These are phyloP conservation scores for Cytospora mali DNA, from an alignment of 2,329 filamentous ascomycete species.

Conservation along the genomic window DNA sequence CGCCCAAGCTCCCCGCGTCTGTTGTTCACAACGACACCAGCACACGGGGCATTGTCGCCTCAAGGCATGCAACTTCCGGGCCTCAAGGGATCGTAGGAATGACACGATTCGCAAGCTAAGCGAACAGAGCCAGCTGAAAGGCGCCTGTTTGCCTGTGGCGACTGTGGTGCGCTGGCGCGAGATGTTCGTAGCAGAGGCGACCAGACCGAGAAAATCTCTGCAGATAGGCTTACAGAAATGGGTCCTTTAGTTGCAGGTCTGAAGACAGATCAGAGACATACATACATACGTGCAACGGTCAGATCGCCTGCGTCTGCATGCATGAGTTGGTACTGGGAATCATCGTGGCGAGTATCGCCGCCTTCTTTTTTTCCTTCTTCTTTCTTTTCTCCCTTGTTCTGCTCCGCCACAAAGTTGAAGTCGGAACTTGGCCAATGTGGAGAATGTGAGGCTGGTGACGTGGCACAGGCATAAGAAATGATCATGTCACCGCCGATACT, in stretches of 20 bases:
- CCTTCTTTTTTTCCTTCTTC: slow-evolving; percentile 31
- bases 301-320: slow-evolving; percentile 13
- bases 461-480: slow-evolving; percentile 38
- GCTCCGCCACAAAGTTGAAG: slow-evolving; percentile 44
- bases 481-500: neutral
- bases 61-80: slow-evolving; percentile 16
- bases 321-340: slow-evolving; percentile 24
- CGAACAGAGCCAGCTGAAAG: slow-evolving; percentile 37
- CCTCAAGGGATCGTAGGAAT: slow-evolving; percentile 17
- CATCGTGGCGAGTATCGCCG: slow-evolving; percentile 30
- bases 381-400: slow-evolving; percentile 30
- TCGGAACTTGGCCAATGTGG: slow-evolving; percentile 28
- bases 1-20: neutral
- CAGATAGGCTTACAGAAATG: slow-evolving; percentile 5
- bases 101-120: slow-evolving; percentile 26
- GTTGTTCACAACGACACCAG: neutral
- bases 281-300: slow-evolving; percentile 3
- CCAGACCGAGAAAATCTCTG: slow-evolving; percentile 6
- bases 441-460: slow-evolving; percentile 48
- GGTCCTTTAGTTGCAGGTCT: slow-evolving; percentile 20
- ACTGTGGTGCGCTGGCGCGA: slow-evolving; percentile 23
- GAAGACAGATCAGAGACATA: slow-evolving; percentile 25
- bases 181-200: neutral
- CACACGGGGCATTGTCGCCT: neutral
- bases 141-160: slow-evolving; percentile 32